Evolutionary conservation across 805 yeast species (phyloP), one percentile per base, ranked within the genome.

Genomic region (Saturnispora saitoi): DNA sequence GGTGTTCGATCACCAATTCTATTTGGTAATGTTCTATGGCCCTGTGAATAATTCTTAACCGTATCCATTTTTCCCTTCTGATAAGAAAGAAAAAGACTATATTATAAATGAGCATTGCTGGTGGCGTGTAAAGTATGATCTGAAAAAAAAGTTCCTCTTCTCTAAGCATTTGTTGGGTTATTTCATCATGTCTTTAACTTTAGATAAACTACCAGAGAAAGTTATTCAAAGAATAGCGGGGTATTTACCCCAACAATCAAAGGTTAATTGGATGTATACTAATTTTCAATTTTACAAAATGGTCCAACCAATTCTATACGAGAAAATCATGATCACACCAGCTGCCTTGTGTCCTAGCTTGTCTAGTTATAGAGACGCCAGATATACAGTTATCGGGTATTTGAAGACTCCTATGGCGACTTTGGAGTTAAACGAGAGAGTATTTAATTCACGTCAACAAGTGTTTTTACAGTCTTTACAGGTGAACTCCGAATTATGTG

Each of bases 201-300:
- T 34, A 34, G 38, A 34, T 15, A 20, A 34, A 19, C 49, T 65
- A 3, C 62, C 66, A 4, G 61, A 55, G 10, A 28, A 17, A 4
- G 46, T 65, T 5, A 24, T 64, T 8, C 22, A 47, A 2, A 28
- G n/a, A 4, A 53, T 69, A 1, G 49, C 59, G 1, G 47, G 53
- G 4, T 67, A 51, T 46, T 54, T 74, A 14, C 70, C 73, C 6
- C 80, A 75, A 51, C 66, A 69, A 48, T 67, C 63, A 19, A 62
- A 70, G 43, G 30, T 66, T 4, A 57, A 58, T 24, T 51, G 74
- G n/a, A 55, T 68, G 3, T 57, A 54, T 34, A 58, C 69, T 2
- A 65, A 58, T 49, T 66, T 62, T 50, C 52, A 52, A 8, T 53
- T 67, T n/a, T 64, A 70, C 29, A 30, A 51, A 1, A 29, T 65